These are phyloP conservation scores for Aureobasidium mangrovei DNA, from an alignment of 2,329 filamentous ascomycete species.

Conservation along the genomic window DNA sequence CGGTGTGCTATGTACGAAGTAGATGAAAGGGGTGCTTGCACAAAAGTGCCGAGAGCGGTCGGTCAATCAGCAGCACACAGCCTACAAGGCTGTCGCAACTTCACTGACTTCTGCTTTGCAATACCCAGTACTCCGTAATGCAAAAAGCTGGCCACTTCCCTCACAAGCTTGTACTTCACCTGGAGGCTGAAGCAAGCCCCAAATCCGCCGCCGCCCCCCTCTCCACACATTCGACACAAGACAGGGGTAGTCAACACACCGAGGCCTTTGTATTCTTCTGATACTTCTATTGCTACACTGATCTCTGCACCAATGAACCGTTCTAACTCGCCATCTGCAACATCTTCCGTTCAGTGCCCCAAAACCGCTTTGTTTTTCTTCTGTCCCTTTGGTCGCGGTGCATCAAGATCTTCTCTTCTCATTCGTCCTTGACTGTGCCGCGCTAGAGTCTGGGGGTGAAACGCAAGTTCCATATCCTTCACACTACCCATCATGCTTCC, in stretches of 20 bases:
- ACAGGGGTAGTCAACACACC: not conserved
- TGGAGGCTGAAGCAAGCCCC: not conserved
- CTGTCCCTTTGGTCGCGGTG: too few relatives aligned
- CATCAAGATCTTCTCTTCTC: not conserved
- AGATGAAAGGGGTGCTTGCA: not conserved
- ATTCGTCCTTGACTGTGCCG: not conserved
- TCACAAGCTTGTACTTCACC: not conserved
- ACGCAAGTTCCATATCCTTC: not conserved
- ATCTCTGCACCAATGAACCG: not conserved
- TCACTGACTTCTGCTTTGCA: not conserved
- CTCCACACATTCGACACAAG: not conserved
- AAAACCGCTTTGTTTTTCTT: too few relatives aligned
- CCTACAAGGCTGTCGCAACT: not conserved
- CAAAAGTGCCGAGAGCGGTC: not conserved
- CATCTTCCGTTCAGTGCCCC: too few relatives aligned
- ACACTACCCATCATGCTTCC: not conserved
- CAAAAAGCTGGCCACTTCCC: not conserved
- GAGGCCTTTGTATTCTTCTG: not conserved
- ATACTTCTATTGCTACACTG: not conserved
- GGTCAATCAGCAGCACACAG: not conserved
- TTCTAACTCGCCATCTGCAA: too few relatives aligned
- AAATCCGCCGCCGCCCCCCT: not conserved
- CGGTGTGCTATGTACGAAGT: conserved; percentile 4
- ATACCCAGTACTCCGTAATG: not conserved
- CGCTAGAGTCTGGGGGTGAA: conserved; percentile 7